These are phyloP conservation scores for Diaporthe sp. DNA, from an alignment of 2,329 filamentous ascomycete genomes.

Conservation along the genomic window DNA sequence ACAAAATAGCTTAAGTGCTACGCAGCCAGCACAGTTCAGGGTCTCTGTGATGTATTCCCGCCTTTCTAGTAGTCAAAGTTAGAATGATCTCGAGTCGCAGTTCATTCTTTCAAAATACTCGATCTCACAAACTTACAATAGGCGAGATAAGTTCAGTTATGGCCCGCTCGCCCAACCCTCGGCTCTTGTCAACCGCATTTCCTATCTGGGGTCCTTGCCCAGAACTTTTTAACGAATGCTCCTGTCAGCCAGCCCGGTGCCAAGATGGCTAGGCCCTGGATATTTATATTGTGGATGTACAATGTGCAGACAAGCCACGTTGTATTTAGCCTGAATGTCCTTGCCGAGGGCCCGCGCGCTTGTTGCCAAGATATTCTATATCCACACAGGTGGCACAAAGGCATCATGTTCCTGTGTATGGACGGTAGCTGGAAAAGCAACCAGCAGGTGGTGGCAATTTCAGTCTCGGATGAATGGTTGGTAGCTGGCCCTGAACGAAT, in stretches of 20 bases:
- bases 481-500: neutral
- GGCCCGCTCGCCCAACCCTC: neutral
- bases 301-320: slow-evolving; percentile 19
- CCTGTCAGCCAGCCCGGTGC: neutral
- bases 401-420: too few relatives aligned
- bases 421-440: slow-evolving; percentile 8
- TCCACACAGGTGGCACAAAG: neutral
- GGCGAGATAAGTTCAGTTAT: neutral
- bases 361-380: neutral
- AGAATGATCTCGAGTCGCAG: neutral
- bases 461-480: slow-evolving; percentile 5
- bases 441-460: neutral
- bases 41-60: neutral
- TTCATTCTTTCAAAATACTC: neutral
- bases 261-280: slow-evolving; percentile 22
- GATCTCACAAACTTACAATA: neutral
- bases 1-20: neutral
- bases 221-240: neutral
- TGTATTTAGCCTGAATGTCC: slow-evolving; percentile 21
- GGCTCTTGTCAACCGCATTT: slow-evolving; percentile 16
- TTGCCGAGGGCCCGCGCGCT: neutral
- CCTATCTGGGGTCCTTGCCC: slow-evolving; percentile 8
- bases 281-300: slow-evolving; percentile 14
- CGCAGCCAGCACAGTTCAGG: neutral
- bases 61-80: neutral